A percentile compares a stretch with the other conserved stretches of the same genome.
Conservation (phyloP, 2,329 filamentous ascomycete genomes). For the Trichoderma pleuroti region DNA sequence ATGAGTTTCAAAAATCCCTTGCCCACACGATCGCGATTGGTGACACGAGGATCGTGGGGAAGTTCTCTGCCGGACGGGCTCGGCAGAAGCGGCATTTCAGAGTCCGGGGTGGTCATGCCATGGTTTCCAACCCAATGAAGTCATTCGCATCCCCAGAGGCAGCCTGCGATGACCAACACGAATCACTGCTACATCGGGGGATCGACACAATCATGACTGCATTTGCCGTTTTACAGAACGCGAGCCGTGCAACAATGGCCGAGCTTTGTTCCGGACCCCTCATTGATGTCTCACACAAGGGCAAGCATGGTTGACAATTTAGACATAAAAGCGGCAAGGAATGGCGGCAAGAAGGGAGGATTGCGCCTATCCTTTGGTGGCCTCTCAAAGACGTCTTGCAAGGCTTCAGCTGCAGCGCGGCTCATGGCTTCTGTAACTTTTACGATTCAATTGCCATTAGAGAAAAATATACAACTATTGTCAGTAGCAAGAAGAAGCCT, state of each 20-base stretch:
- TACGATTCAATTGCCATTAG: background rate
- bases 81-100: slow-evolving; percentile 4
- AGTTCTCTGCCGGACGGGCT: background rate
- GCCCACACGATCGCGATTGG: background rate
- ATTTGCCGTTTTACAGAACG: slow-evolving; percentile 7
- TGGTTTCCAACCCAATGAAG: background rate
- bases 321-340: slow-evolving; percentile 8
- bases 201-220: slow-evolving; percentile 2
- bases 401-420: background rate
- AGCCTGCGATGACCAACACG: background rate
- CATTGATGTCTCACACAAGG: slow-evolving; percentile 3
- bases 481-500: background rate
- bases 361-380: background rate
- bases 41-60: slow-evolving; percentile 4
- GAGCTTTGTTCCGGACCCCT: slow-evolving; percentile 16
- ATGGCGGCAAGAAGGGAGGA: background rate
- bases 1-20: background rate
- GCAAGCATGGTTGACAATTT: background rate
- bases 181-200: background rate
- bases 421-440: background rate
- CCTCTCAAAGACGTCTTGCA: background rate
- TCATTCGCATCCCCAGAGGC: background rate
- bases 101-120: background rate
- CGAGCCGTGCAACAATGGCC: slow-evolving; percentile 9
- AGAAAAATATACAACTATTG: background rate